phyloP scores from a whole-genome alignment of 1,284 basidiomycete species.

The Nidula niveotomentosa region DNA sequence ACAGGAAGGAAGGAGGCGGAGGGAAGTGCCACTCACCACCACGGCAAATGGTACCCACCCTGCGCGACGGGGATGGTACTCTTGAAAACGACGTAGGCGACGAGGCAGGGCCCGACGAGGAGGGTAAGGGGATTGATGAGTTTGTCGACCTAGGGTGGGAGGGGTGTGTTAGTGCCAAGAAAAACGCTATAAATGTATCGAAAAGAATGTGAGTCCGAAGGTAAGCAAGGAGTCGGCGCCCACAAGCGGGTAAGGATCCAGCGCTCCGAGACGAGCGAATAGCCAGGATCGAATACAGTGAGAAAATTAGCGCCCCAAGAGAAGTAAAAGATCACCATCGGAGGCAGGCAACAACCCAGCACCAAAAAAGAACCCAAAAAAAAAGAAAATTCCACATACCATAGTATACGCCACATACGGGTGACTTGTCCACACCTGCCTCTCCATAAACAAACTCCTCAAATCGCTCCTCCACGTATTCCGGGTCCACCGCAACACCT shows the following conservation, averaged over 20 bases:
- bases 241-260: too few species aligned
- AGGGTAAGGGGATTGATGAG: slow-evolving; percentile 90
- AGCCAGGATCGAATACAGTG: too few species aligned
- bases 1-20: slow-evolving; percentile 4
- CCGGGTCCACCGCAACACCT: slow-evolving; percentile 89
- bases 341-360: too few species aligned
- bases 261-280: too few species aligned
- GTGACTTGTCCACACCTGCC: slow-evolving; percentile 85
- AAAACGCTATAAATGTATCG: too few species aligned
- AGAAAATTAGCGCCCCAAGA: too few species aligned
- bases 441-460: slow-evolving; percentile 84
- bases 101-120: slow-evolving; percentile 79
- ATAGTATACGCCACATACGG: slow-evolving; percentile 92
- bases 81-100: slow-evolving; percentile 77
- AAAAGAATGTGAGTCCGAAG: too few species aligned
- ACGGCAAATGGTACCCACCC: slow-evolving; percentile 87
- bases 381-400: slow-evolving; percentile 38
- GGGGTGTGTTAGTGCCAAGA: too few species aligned
- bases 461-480: slow-evolving; percentile 93
- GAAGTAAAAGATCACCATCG: too few species aligned
- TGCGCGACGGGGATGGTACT: slow-evolving; percentile 65
- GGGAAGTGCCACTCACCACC: slow-evolving; percentile 62
- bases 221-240: too few species aligned
- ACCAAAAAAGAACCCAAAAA: too few species aligned
- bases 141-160: slow-evolving; percentile 69